Percentiles rank a stretch among this genome's conserved stretches.
Evolutionary conservation across 1,139 yeast species (phyloP).

Genomic region (Saccharomyces hybrid): DNA sequence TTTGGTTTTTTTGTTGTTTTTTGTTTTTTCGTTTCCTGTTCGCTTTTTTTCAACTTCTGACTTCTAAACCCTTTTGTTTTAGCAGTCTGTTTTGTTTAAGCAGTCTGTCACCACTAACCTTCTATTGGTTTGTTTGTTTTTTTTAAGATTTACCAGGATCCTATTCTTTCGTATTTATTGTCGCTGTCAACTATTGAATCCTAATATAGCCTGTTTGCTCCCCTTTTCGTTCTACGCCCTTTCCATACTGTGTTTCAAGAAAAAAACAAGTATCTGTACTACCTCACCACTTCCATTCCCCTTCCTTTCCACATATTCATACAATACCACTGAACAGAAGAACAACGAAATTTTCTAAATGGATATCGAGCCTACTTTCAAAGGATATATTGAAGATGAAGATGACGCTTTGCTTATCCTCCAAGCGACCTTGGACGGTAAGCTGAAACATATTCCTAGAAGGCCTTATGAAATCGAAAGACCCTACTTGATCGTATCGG

Average conservation of each 20-base stretch:
- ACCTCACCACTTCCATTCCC: background rate
- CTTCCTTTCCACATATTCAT: background rate
- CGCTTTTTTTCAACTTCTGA: background rate
- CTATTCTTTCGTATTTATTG: background rate
- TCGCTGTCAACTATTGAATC: background rate
- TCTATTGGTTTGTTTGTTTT: background rate
- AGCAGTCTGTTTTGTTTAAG: background rate
- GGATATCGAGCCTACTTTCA: slow-evolving; percentile 49
- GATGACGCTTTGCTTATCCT: slow-evolving; percentile 72
- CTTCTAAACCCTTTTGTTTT: background rate
- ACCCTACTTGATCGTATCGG: slow-evolving; percentile 54
- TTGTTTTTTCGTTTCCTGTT: background rate
- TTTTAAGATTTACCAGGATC: background rate
- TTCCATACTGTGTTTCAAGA: background rate
- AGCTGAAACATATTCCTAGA: slow-evolving; percentile 54
- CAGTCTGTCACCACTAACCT: background rate
- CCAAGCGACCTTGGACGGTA: slow-evolving; percentile 63
- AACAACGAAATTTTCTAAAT: slow-evolving; percentile 6
- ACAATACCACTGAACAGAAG: background rate
- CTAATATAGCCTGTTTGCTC: background rate
- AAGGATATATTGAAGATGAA: slow-evolving; percentile 75
- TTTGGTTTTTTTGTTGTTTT: background rate
- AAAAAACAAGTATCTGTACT: background rate
- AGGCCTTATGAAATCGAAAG: slow-evolving; percentile 79
- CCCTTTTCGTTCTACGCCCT: background rate